Conservation (phyloP, 192 early-diverging fungal genomes). For the Physocladia obscura region DNA sequence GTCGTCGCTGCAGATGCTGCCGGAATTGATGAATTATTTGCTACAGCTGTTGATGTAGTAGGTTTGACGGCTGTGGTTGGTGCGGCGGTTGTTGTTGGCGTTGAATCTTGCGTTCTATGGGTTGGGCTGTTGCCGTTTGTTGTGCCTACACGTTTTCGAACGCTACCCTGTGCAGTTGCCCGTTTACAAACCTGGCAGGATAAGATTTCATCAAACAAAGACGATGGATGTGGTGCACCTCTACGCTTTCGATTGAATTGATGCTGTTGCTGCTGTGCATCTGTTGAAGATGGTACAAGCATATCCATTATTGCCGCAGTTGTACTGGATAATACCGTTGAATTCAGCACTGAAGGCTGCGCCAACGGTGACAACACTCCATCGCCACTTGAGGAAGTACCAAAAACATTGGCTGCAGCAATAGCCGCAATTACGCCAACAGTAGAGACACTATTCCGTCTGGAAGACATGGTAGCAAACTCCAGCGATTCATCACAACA, state of each 20-base stretch:
- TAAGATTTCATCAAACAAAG: constrained; percentile 1
- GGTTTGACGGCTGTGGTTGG: neutral
- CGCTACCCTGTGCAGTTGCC: constrained; percentile 18
- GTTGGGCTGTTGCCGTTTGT: neutral
- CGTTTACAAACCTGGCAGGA: constrained; percentile 24
- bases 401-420: neutral
- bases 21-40: neutral
- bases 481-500: neutral
- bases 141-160: constrained; percentile 6
- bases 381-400: no score
- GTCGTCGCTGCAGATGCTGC: neutral
- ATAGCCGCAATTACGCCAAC: neutral
- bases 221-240: neutral
- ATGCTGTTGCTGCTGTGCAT: neutral
- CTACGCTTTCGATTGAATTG: constrained; percentile 21
- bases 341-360: neutral
- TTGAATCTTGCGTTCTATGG: neutral
- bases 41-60: neutral
- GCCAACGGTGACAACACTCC: neutral
- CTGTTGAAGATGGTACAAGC: neutral
- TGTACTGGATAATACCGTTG: neutral
- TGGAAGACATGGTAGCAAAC: neutral
- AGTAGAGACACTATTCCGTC: neutral
- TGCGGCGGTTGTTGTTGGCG: neutral
- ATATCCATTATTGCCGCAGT: neutral